Conservation (phyloP, 2,329 filamentous ascomycete species). For the Neurospora sp. region DNA sequence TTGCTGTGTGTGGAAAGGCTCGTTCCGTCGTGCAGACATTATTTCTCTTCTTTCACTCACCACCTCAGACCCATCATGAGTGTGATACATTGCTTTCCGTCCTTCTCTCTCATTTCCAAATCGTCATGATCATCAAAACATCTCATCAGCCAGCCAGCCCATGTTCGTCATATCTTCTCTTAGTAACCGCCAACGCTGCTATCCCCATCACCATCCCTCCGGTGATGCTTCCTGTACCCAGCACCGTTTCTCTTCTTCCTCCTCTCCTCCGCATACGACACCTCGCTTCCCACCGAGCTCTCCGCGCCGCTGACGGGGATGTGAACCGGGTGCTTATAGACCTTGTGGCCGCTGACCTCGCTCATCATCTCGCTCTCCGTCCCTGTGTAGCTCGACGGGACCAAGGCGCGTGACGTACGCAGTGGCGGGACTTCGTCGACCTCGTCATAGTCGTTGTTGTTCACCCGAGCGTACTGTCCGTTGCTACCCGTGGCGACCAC, state of each 20-base stretch:
- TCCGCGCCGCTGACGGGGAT: constrained; percentile 39
- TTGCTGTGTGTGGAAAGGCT: background rate
- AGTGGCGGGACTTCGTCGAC: constrained; percentile 9
- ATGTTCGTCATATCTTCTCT: background rate
- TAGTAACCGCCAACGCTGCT: constrained; percentile 2
- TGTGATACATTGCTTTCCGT: background rate
- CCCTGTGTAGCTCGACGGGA: constrained; percentile 25
- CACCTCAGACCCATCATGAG: background rate
- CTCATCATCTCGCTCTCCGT: constrained; percentile 32
- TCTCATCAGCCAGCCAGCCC: background rate
- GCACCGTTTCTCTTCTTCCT: constrained; percentile 28
- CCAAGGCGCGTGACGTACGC: constrained; percentile 16
- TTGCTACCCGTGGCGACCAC: constrained; percentile 9
- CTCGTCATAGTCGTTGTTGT: background rate
- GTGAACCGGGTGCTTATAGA: constrained; percentile 38
- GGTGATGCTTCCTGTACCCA: constrained; percentile 20
- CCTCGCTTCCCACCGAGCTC: constrained; percentile 23
- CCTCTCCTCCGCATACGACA: constrained; percentile 32
- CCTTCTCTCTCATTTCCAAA: background rate
- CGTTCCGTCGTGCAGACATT: background rate
- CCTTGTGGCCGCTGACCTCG: constrained; percentile 44
- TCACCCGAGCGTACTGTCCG: background rate
- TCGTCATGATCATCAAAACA: background rate
- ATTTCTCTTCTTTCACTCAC: background rate
- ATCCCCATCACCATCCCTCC: constrained; percentile 10